Percentiles rank a stretch among this genome's conserved stretches.
Conservation (phyloP, 306 rosid genomes). For the Datisca glomerata region DNA sequence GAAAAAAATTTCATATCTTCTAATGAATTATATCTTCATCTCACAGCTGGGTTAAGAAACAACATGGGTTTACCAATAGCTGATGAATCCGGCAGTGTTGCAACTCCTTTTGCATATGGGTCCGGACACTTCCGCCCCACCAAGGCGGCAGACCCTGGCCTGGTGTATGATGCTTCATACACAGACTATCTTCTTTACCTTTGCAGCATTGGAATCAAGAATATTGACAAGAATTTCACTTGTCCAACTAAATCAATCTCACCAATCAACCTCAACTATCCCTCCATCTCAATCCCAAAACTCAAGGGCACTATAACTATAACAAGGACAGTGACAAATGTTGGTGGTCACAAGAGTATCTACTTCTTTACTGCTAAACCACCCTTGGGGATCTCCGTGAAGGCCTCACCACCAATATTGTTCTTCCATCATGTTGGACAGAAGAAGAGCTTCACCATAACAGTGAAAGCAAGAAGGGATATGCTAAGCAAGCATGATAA, state of each 20-base stretch:
- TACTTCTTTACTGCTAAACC: constrained; percentile 46
- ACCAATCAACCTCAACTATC: constrained; percentile 58
- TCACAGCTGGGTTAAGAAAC: constrained; percentile 45
- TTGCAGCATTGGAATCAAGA: constrained; percentile 30
- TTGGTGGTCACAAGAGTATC: constrained; percentile 33
- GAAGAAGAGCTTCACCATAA: constrained; percentile 43
- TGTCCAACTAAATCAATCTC: constrained; percentile 36
- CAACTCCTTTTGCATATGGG: constrained; percentile 73
- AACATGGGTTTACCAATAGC: constrained; percentile 43
- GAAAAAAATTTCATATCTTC: not conserved
- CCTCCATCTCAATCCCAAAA: constrained; percentile 57
- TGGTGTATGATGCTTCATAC: constrained; percentile 71
- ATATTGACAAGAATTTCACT: constrained; percentile 14
- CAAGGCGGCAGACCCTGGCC: constrained; percentile 70
- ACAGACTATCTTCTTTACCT: constrained; percentile 53
- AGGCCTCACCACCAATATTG: constrained; percentile 46
- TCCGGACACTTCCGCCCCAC: constrained; percentile 72
- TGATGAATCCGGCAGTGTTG: constrained; percentile 40
- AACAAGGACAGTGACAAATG: constrained; percentile 67
- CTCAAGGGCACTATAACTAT: constrained; percentile 30
- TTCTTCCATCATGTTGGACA: constrained; percentile 45
- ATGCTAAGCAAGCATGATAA: constrained; percentile 7
- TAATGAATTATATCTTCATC: not conserved
- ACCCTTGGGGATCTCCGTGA: constrained; percentile 37
- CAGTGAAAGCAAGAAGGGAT: constrained; percentile 25